Base-by-base conservation (phyloP, 2,329 filamentous ascomycete genomes). In the Fusarium guadeloupense region DNA sequence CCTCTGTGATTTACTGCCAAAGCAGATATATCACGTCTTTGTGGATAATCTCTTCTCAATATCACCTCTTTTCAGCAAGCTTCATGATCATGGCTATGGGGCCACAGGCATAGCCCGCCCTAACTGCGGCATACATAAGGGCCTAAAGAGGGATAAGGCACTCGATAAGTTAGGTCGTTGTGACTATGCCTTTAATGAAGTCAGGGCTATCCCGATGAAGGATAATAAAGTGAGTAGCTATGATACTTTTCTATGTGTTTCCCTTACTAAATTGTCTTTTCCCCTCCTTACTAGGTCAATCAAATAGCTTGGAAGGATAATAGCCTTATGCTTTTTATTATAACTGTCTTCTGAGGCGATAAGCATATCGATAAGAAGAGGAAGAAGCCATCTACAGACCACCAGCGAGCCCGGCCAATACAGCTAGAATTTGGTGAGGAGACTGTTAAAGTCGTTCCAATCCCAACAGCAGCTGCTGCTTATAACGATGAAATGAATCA, bases 301-400 rank as follows among this genome's bases (percentile, higher is more conserved):
- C 23, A 63, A 47, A 49, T 65, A 25, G 41, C 39, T 12, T 65
- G 40, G 55, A 60, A 65, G 13, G 59, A 65, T 60, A 65, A 50
- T 28, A n/a, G 38, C 12, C 28, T 63, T 14, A 42, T 66, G 12
- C 35, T 66, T 19, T 50, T 66, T n/a, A 6, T 59, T 23, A 46
- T 26, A 14, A 52, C 52, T 37, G 23, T 50, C 9, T 50, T 30
- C 8, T 52, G 14, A 4, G 38, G 53, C 3, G 28, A 42, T 12
- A 16, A 58, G 21, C 31, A 23, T 12, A 37, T 2, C 12, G 21
- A 3, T 7, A 37, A 37, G 19, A 26, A 37, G 30, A 34, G 41
- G 41, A 44, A 44, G 6, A 35, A 5, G 9, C 41, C 30, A 0
- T 14, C 30, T 4, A 34, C 21, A 10, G 25, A 26, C 7, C 8